These are phyloP conservation scores for Ceratorhiza oryzae-sativae DNA, from an alignment of 1,284 basidiomycete species.

Conservation along the genomic window DNA sequence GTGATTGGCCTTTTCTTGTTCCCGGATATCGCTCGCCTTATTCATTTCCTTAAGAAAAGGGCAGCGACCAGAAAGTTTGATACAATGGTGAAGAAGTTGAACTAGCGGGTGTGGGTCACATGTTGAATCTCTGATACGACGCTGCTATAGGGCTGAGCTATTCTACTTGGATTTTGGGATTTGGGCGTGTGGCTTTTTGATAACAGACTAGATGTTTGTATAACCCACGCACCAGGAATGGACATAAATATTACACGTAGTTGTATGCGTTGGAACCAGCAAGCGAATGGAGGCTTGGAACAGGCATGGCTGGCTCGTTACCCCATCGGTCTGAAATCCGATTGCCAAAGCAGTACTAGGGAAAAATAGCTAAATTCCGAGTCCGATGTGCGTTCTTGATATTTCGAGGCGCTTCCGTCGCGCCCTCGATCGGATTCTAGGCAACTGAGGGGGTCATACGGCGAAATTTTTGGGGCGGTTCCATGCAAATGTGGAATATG, in stretches of 20 bases:
- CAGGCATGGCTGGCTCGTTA: neutral
- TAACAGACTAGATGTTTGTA: neutral
- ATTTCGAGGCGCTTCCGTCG: conserved; percentile 1
- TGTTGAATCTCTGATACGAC: neutral
- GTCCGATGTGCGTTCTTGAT: neutral
- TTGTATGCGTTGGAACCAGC: neutral
- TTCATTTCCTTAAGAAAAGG: conserved; percentile 32
- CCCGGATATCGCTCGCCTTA: conserved; percentile 55
- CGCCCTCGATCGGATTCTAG: neutral
- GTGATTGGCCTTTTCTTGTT: conserved; percentile 64
- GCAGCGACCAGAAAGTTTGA: conserved; percentile 22
- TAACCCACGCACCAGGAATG: neutral
- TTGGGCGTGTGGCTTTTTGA: neutral
- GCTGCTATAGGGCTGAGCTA: neutral
- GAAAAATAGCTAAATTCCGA: neutral
- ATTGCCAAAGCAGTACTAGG: neutral
- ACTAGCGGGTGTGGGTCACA: neutral
- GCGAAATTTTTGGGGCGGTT: neutral
- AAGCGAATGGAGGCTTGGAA: neutral
- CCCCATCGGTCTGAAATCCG: conserved; percentile 17
- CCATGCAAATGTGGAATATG: neutral
- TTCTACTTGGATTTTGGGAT: neutral
- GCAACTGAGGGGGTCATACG: neutral
- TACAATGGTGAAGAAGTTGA: neutral
- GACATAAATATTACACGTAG: neutral